Evolutionary conservation across 352 stramenopile species (phyloP).

Genomic region (Phytophthora macrochlamydospora): DNA sequence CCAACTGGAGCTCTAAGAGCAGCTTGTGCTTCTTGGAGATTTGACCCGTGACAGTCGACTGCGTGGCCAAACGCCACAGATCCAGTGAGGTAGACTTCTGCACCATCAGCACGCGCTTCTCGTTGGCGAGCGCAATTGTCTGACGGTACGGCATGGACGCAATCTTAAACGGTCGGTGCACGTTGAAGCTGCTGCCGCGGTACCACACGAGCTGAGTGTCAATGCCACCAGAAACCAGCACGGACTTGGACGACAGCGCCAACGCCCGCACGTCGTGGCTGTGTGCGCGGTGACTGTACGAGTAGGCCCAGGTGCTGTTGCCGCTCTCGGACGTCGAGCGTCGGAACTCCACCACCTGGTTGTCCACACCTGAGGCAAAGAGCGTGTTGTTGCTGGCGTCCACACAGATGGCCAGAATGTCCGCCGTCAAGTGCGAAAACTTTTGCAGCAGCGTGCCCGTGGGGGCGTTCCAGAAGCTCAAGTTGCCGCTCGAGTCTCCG

Average conservation of each 20-base stretch:
- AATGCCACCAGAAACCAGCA: conserved; percentile 92
- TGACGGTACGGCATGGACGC: conserved; percentile 88
- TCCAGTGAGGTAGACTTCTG: conserved; percentile 77
- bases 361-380: conserved; percentile 94
- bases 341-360: conserved; percentile 89
- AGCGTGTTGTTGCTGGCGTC: conserved; percentile 87
- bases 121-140: conserved; percentile 64
- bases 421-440: conserved; percentile 91
- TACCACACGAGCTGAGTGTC: conserved; percentile 96
- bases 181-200: conserved; percentile 81
- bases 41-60: conserved; percentile 28
- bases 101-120: conserved; percentile 77
- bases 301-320: conserved; percentile 72
- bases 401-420: conserved; percentile 90
- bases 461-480: conserved; percentile 94
- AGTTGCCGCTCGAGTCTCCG: conserved; percentile 91
- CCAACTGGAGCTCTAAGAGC: conserved; percentile 83
- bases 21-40: conserved; percentile 65
- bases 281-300: conserved; percentile 90
- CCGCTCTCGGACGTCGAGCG: conserved; percentile 44
- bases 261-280: conserved; percentile 91
- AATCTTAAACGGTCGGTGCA: conserved; percentile 85
- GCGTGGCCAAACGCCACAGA: conserved; percentile 66
- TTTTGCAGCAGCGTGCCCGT: conserved; percentile 92
- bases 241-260: conserved; percentile 60